Conservation (phyloP, 2,329 filamentous ascomycete genomes). For the Corinectria fuckeliana region DNA sequence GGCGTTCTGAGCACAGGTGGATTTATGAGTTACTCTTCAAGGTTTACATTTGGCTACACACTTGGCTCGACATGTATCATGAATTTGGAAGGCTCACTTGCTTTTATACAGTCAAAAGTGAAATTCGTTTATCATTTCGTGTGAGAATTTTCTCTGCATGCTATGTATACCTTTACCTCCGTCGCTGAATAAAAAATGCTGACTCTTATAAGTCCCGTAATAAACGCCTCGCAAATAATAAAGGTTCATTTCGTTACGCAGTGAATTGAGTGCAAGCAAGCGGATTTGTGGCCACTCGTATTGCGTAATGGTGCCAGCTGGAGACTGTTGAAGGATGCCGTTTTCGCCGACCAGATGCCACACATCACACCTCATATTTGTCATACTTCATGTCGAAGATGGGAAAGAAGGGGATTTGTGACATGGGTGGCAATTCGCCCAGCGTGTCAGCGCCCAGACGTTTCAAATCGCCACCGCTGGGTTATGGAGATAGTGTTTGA, state of each 20-base stretch:
- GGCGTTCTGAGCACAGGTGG: too few species aligned
- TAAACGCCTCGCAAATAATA: constrained; percentile 23
- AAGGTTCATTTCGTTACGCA: neutral
- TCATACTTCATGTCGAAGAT: neutral
- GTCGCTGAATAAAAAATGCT: neutral
- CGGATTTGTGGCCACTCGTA: neutral
- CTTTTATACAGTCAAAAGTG: neutral
- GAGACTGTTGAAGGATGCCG: too few species aligned
- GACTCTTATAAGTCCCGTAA: constrained; percentile 12
- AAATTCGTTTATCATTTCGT: constrained; percentile 23
- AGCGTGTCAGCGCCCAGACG: neutral
- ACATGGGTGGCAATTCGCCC: neutral
- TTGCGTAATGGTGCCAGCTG: neutral
- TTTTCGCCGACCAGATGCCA: neutral
- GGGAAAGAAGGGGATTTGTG: neutral
- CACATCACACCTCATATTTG: too few species aligned
- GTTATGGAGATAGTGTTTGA: neutral
- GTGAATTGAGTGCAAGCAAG: neutral
- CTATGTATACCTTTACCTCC: constrained; percentile 1
- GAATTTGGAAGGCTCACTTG: too few species aligned
- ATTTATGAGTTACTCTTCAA: too few species aligned
- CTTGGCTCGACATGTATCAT: too few species aligned
- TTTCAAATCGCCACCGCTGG: neutral
- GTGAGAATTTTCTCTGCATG: constrained; percentile 3
- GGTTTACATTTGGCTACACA: too few species aligned